These are phyloP conservation scores for Coemansia reversa DNA, from an alignment of 192 early-diverging fungal species.

Conservation along the genomic window DNA sequence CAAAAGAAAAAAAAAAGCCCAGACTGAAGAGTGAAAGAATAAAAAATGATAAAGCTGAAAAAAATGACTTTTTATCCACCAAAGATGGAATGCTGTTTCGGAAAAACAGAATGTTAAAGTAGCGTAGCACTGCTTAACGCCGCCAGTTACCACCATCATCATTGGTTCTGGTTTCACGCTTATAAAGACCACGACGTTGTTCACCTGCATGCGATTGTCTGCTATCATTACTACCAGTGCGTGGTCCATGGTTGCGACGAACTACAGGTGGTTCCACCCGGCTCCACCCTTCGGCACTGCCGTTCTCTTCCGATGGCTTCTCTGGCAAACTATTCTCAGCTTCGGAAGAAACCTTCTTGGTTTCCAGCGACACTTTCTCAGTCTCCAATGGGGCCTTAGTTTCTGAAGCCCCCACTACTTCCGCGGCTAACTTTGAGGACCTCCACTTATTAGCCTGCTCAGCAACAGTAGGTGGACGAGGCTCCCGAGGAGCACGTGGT, in stretches of 20 bases:
- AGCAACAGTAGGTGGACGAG: slow-evolving; percentile 20
- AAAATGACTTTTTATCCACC: neutral
- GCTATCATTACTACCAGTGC: slow-evolving; percentile 2
- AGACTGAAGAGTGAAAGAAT: neutral
- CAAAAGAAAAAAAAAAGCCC: too few relatives aligned
- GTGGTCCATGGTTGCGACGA: slow-evolving; percentile 2
- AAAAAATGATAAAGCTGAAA: slow-evolving; percentile 6
- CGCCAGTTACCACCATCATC: slow-evolving; percentile 28
- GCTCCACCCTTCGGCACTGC: slow-evolving; percentile 33
- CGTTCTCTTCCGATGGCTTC: neutral
- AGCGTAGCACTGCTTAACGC: slow-evolving; percentile 11
- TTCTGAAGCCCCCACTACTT: neutral
- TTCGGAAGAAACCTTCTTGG: neutral
- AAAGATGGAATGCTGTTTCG: neutral
- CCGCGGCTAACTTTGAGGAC: neutral
- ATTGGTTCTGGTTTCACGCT: slow-evolving; percentile 11
- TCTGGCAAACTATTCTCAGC: neutral
- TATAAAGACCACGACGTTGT: slow-evolving; percentile 21
- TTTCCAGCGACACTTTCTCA: neutral
- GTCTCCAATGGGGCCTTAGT: neutral
- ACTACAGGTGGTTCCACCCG: slow-evolving; percentile 23
- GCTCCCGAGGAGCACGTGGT: slow-evolving; percentile 15
- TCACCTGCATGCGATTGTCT: slow-evolving; percentile 15
- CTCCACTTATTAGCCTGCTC: slow-evolving; percentile 37
- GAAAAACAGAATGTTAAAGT: neutral